These are phyloP conservation scores for Cryptococcus jaspeensis DNA, from an alignment of 1,284 basidiomycete species.

Conservation along the genomic window DNA sequence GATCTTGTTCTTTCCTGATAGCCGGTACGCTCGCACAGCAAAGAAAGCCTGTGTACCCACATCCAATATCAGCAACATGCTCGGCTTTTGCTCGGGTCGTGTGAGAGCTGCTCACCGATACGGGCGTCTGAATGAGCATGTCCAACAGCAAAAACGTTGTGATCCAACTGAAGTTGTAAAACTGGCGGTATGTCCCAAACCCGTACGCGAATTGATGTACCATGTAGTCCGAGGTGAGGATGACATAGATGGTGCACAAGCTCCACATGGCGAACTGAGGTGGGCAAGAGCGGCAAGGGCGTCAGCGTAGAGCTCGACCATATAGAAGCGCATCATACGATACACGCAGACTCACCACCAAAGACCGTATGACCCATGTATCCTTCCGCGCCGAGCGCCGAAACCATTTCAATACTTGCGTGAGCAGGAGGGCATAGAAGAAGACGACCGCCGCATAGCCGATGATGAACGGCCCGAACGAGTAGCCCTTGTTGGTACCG, in stretches of 20 bases:
- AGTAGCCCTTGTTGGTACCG: not conserved
- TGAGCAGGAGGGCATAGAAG: conserved; percentile 7
- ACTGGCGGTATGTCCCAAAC: conserved; percentile 8
- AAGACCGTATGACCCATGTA: not conserved
- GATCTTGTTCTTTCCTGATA: not conserved
- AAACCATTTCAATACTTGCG: conserved; percentile 13
- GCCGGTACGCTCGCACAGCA: conserved; percentile 7
- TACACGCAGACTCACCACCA: conserved; percentile 10
- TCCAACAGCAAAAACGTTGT: conserved; percentile 8
- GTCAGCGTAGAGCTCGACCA: not conserved
- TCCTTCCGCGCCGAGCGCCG: conserved; percentile 4
- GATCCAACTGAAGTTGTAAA: conserved; percentile 11
- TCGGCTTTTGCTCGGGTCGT: not conserved
- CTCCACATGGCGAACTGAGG: not conserved
- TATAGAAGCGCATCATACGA: not conserved
- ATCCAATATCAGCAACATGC: not conserved
- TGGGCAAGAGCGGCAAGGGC: not conserved
- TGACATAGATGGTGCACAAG: no score
- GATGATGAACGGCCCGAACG: conserved; percentile 10
- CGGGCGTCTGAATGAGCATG: conserved; percentile 7
- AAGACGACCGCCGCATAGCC: conserved; percentile 10
- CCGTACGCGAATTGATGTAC: conserved; percentile 13
- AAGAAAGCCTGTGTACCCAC: conserved; percentile 8
- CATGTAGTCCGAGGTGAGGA: conserved; percentile 4
- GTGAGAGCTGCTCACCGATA: conserved; percentile 6